These are phyloP conservation scores for Schrenkiella parvula DNA, from an alignment of 345 rosid genomes.

Conservation along the genomic window DNA sequence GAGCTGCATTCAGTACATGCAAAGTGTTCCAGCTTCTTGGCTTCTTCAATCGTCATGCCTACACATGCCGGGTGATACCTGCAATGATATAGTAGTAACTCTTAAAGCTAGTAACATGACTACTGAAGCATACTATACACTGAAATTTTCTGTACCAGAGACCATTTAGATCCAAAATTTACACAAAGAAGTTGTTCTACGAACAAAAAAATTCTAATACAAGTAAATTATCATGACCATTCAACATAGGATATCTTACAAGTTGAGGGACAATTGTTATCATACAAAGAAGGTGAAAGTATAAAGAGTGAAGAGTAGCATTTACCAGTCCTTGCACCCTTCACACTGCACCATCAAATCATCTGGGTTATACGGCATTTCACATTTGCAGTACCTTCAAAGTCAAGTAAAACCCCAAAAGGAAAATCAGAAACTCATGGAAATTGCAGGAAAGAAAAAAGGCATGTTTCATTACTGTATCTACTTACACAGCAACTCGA, in stretches of 20 bases:
- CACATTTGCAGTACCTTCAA: constrained; percentile 84
- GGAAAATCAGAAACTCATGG: constrained; percentile 6
- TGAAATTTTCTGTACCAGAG: not conserved
- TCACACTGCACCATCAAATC: constrained; percentile 92
- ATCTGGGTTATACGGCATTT: constrained; percentile 95
- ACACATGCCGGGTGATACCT: constrained; percentile 96
- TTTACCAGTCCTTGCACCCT: constrained; percentile 91
- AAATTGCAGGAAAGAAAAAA: not conserved
- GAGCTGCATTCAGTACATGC: constrained; percentile 68
- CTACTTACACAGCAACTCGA: constrained; percentile 87
- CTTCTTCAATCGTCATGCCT: constrained; percentile 75
- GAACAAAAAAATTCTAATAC: not conserved
- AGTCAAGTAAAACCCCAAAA: constrained; percentile 9
- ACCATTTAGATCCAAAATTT: not conserved
- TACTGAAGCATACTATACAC: not conserved
- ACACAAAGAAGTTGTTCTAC: not conserved
- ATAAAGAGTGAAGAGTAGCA: constrained; percentile 5
- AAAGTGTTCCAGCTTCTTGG: constrained; percentile 73
- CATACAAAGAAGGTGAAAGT: not conserved
- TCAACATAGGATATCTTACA: not conserved
- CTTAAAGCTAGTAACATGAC: not conserved
- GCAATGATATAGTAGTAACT: constrained; percentile 11
- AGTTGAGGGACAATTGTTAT: not conserved
- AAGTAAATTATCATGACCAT: not conserved
- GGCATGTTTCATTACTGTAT: not conserved